Conservation (phyloP, 1,284 basidiomycete species). For the Trichosporon faecale region DNA sequence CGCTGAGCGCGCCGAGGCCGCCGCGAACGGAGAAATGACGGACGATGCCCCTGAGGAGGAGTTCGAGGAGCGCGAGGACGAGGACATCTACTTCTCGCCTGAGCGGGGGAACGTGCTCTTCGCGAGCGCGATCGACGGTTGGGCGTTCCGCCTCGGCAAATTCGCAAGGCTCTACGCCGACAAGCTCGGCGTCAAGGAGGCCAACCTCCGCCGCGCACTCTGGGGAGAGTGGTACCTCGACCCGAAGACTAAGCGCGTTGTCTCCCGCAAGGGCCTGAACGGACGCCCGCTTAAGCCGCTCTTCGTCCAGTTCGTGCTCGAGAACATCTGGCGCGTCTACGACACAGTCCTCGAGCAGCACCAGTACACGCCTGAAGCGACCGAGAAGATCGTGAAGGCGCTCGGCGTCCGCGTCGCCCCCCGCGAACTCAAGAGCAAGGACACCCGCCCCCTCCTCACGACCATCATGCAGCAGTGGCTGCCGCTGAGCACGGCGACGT, state of each 20-base stretch:
- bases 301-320: slow-evolving; percentile 96
- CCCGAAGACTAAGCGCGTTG: slow-evolving; percentile 90
- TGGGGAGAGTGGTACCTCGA: slow-evolving; percentile 99
- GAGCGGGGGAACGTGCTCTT: slow-evolving; percentile 96
- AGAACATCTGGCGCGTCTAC: slow-evolving; percentile 97
- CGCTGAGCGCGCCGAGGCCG: slow-evolving; percentile 65
- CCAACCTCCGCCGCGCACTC: slow-evolving; percentile 77
- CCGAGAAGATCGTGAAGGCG: slow-evolving; percentile 81
- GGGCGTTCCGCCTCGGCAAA: slow-evolving; percentile 93
- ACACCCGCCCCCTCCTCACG: slow-evolving; percentile 75
- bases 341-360: slow-evolving; percentile 79
- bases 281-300: slow-evolving; percentile 89
- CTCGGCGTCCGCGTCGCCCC: slow-evolving; percentile 80
- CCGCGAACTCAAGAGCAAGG: slow-evolving; percentile 88
- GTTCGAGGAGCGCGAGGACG: slow-evolving; percentile 92
- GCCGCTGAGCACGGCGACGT: slow-evolving; percentile 86
- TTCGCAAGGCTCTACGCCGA: slow-evolving; percentile 90
- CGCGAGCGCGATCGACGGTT: slow-evolving; percentile 92
- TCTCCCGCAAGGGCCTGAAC: slow-evolving; percentile 80
- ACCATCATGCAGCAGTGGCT: slow-evolving; percentile 95
- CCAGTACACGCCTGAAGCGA: slow-evolving; percentile 77
- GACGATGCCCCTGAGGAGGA: slow-evolving; percentile 52
- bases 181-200: slow-evolving; percentile 88
- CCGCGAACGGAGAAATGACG: slow-evolving; percentile 40
- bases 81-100: slow-evolving; percentile 96